Conservation (phyloP, 305 asterid species). For the Fraxinus paxiana region DNA sequence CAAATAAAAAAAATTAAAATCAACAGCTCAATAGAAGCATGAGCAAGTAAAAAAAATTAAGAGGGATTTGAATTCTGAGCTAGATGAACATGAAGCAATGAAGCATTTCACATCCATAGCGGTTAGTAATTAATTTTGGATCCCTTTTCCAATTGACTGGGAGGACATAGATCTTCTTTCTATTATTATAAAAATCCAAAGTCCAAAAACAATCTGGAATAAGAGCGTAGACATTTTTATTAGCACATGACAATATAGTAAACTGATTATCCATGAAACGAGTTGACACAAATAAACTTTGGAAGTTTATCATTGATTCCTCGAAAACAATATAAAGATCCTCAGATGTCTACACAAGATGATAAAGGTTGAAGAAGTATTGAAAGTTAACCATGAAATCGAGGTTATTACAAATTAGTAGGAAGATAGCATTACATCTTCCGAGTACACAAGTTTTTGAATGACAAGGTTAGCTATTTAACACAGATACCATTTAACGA, state of each 20-base stretch:
- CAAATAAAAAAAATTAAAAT: background rate
- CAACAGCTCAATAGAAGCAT: background rate
- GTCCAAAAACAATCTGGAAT: background rate
- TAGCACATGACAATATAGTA: background rate
- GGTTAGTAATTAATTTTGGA: background rate
- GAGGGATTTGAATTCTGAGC: background rate
- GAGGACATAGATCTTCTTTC: background rate
- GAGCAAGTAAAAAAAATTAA: background rate
- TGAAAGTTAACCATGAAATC: background rate
- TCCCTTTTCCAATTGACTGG: background rate
- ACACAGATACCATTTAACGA: background rate
- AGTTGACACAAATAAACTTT: background rate
- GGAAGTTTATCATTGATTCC: background rate
- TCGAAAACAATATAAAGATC: background rate
- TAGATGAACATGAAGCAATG: background rate
- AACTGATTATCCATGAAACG: background rate
- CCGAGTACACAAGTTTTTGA: background rate
- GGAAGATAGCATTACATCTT: background rate
- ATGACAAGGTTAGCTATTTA: background rate
- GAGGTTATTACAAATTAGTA: background rate
- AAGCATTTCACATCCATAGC: background rate
- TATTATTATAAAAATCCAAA: background rate
- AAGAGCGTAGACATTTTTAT: background rate
- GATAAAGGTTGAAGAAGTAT: background rate
- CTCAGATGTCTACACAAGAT: background rate